Evolutionary conservation across 2,329 filamentous ascomycete species (phyloP).

Genomic region (Penicillium sp.): DNA sequence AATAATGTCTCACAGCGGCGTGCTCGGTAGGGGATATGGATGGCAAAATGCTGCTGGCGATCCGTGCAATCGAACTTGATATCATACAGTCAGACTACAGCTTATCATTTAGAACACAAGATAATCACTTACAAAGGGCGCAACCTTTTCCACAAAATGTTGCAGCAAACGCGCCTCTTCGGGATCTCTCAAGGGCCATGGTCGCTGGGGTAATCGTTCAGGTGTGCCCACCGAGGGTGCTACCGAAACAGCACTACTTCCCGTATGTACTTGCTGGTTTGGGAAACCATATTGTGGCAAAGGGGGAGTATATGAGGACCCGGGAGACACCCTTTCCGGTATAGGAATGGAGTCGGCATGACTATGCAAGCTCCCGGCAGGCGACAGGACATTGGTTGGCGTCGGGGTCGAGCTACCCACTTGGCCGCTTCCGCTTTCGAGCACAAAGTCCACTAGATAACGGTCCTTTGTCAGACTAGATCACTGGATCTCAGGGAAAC

Average conservation of each 20-base stretch:
- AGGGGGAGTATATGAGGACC: background rate
- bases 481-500: too few relatives aligned
- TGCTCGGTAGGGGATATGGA: constrained; percentile 20
- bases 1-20: constrained; percentile 27
- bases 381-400: background rate
- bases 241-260: background rate
- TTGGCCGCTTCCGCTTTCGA: constrained; percentile 16
- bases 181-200: constrained; percentile 17
- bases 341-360: background rate
- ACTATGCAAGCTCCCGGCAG: background rate
- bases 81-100: background rate
- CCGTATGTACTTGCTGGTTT: background rate
- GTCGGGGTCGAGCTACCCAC: background rate
- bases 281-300: background rate
- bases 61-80: constrained; percentile 23
- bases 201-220: constrained; percentile 1
- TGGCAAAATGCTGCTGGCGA: constrained; percentile 21
- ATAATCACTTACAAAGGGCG: constrained; percentile 12
- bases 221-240: background rate
- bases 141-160: constrained; percentile 17
- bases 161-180: constrained; percentile 14
- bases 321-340: background rate
- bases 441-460: constrained; percentile 16
- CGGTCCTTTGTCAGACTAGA: constrained; percentile 1
- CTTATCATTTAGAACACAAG: background rate